Percentiles rank a stretch among this genome's conserved stretches.
Conservation (phyloP, 257 asterid genomes). For the Rehmannia glutinosa region DNA sequence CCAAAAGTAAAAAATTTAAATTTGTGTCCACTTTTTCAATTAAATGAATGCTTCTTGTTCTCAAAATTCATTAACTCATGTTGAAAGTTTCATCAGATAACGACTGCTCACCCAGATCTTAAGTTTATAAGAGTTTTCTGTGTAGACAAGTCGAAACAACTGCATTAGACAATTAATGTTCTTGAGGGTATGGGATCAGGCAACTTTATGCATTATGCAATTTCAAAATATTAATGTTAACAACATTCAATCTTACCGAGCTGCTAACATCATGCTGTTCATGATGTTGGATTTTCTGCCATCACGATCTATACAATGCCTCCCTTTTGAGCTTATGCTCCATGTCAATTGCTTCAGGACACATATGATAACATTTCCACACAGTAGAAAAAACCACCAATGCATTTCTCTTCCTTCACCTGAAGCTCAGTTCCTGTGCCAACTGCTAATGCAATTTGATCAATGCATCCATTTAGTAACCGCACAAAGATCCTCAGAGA, state of each 20-base stretch:
- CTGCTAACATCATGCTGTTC: background rate
- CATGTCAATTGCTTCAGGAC: slow-evolving; percentile 40
- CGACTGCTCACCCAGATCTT: background rate
- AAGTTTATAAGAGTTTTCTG: background rate
- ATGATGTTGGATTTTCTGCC: slow-evolving; percentile 28
- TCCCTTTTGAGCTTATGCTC: slow-evolving; percentile 28
- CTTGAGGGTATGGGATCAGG: background rate
- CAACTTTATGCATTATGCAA: background rate
- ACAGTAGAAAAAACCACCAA: slow-evolving; percentile 30
- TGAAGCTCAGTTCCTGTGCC: slow-evolving; percentile 29
- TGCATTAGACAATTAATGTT: slow-evolving; percentile 3
- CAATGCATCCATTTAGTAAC: slow-evolving; percentile 36
- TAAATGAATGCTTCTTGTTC: background rate
- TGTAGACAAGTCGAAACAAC: slow-evolving; percentile 1
- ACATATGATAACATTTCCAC: slow-evolving; percentile 39
- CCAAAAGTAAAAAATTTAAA: background rate
- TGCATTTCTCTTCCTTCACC: slow-evolving; percentile 23
- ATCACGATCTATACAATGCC: slow-evolving; percentile 23
- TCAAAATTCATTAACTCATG: background rate
- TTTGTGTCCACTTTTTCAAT: background rate
- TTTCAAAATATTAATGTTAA: background rate
- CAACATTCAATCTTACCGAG: no score
- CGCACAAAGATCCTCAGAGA: slow-evolving; percentile 46
- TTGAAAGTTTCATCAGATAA: slow-evolving; percentile 10
- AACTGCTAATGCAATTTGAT: slow-evolving; percentile 25